Evolutionary conservation across 495 filamentous ascomycete species (phyloP).

Genomic region (Penicillium desertorum): DNA sequence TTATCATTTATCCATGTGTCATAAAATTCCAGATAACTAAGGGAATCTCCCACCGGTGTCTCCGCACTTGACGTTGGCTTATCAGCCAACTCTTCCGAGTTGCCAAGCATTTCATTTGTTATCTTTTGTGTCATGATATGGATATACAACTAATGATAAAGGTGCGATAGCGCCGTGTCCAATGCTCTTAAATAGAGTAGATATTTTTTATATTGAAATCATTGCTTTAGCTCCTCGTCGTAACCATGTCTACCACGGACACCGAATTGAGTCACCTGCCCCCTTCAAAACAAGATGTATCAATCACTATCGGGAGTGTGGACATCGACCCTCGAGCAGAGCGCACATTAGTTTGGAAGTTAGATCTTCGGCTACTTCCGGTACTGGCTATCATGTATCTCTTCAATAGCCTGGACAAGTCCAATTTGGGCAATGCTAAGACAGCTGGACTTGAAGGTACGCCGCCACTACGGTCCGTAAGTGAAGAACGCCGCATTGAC

Average conservation of each 20-base stretch:
- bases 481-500: not conserved
- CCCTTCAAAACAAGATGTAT: conserved; percentile 3
- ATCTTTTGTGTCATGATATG: conserved; percentile 5
- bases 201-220: not conserved
- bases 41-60: no score
- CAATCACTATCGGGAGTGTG: conserved; percentile 3
- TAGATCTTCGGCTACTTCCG: conserved; percentile 62
- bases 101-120: not conserved
- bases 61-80: not conserved
- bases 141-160: not conserved
- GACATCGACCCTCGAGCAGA: conserved; percentile 19
- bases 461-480: not conserved
- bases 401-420: conserved; percentile 64
- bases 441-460: conserved; percentile 57
- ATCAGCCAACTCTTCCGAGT: not conserved
- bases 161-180: no score
- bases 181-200: not conserved
- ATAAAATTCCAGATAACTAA: not conserved
- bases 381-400: conserved; percentile 66
- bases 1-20: no score
- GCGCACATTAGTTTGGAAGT: conserved; percentile 46
- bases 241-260: conserved; percentile 1
- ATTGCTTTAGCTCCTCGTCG: not conserved
- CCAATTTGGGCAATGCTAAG: conserved; percentile 69
- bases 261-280: not conserved